These are phyloP conservation scores for Lentinus brumalis DNA, from an alignment of 768 basidiomycete species.

Conservation along the genomic window DNA sequence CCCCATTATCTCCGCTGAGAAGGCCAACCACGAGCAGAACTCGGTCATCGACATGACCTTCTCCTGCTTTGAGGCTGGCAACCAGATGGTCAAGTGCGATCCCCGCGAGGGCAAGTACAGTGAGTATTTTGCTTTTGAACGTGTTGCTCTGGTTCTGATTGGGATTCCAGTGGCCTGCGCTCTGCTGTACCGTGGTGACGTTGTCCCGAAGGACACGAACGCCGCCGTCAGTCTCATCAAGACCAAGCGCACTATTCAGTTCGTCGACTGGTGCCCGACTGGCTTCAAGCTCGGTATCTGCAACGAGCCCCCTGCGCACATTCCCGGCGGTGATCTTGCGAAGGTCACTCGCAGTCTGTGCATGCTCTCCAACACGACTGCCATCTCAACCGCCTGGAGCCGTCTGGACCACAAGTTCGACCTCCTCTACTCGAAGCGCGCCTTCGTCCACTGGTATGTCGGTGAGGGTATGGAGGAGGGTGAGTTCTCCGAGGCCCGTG, in stretches of 20 bases:
- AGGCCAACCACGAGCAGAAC: slow-evolving; percentile 72
- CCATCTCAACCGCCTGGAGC: slow-evolving; percentile 75
- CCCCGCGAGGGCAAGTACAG: slow-evolving; percentile 81
- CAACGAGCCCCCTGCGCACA: slow-evolving; percentile 74
- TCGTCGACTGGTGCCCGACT: slow-evolving; percentile 79
- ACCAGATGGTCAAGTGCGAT: slow-evolving; percentile 83
- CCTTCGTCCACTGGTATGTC: slow-evolving; percentile 64
- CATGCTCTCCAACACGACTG: slow-evolving; percentile 77
- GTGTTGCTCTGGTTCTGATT: slow-evolving; percentile 7
- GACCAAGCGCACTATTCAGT: slow-evolving; percentile 78
- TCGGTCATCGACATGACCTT: slow-evolving; percentile 70
- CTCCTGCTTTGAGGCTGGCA: slow-evolving; percentile 76
- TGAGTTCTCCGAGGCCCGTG: slow-evolving; percentile 98
- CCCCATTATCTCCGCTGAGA: slow-evolving; percentile 62
- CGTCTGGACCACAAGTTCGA: slow-evolving; percentile 82
- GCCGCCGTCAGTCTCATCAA: slow-evolving; percentile 74
- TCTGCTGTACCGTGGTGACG: slow-evolving; percentile 73
- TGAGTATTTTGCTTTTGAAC: slow-evolving; percentile 28
- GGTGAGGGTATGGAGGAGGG: slow-evolving; percentile 87
- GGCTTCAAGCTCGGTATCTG: slow-evolving; percentile 82
- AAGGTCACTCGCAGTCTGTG: slow-evolving; percentile 76
- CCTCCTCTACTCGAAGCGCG: slow-evolving; percentile 67
- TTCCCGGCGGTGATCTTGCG: slow-evolving; percentile 76
- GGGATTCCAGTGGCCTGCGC: slow-evolving; percentile 59
- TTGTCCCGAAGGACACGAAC: slow-evolving; percentile 79